phyloP scores from a whole-genome alignment of 192 early-diverging fungal genomes.

The Phlyctochytrium bullatum region DNA sequence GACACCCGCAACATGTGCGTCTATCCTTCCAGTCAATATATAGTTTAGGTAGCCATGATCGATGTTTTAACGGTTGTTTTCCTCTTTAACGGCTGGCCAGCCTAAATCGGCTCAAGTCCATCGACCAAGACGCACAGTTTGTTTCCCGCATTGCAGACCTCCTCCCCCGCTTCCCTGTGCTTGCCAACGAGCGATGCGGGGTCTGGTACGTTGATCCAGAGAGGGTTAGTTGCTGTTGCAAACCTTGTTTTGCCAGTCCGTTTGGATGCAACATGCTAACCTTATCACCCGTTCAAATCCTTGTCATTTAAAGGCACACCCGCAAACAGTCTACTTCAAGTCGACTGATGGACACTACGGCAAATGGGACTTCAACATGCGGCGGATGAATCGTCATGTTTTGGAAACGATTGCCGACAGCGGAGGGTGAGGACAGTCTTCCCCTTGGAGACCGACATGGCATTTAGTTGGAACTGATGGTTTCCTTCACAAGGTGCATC shows the following conservation, averaged over 20 bases:
- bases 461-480: not conserved
- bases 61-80: not conserved
- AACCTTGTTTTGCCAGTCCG: not conserved
- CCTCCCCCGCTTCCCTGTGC: conserved; percentile 59
- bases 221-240: conserved; percentile 33
- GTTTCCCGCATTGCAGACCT: conserved; percentile 53
- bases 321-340: conserved; percentile 81
- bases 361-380: conserved; percentile 80
- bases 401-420: conserved; percentile 51
- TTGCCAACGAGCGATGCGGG: conserved; percentile 85
- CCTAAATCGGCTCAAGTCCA: conserved; percentile 76
- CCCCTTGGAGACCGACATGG: not conserved
- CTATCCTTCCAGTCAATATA: not conserved
- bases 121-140: conserved; percentile 73
- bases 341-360: conserved; percentile 91
- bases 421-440: conserved; percentile 55
- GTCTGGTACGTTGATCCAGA: conserved; percentile 76
- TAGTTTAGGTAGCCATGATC: not conserved
- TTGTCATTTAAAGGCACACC: conserved; percentile 26
- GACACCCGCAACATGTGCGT: conserved; percentile 27
- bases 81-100: conserved; percentile 23
- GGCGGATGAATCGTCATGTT: conserved; percentile 76
- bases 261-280: conserved; percentile 13
- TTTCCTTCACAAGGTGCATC: conserved; percentile 53
- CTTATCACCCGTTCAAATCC: conserved; percentile 4